Evolutionary conservation across 768 basidiomycete genomes (phyloP).

Genomic region (Chalciporus piperatus): DNA sequence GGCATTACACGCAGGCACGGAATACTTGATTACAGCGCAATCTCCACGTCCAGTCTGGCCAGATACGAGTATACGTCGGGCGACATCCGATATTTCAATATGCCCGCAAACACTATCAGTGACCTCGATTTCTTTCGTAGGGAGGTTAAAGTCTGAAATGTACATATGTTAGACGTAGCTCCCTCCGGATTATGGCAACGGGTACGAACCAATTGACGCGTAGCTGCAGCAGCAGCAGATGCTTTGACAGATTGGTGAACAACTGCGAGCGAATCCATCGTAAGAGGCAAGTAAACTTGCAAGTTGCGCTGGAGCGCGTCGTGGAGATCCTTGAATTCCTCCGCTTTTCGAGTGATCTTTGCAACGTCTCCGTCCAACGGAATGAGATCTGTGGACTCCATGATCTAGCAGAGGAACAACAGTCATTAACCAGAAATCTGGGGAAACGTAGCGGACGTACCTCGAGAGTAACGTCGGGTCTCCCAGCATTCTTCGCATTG

Average conservation of each 20-base stretch:
- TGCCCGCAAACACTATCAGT: constrained; percentile 85
- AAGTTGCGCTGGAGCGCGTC: constrained; percentile 88
- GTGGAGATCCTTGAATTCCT: constrained; percentile 85
- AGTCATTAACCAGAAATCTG: not conserved
- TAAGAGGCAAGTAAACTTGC: constrained; percentile 80
- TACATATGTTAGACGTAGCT: constrained; percentile 27
- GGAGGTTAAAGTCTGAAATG: constrained; percentile 50
- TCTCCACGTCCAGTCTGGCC: constrained; percentile 81
- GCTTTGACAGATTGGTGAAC: constrained; percentile 77
- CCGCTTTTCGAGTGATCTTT: constrained; percentile 80
- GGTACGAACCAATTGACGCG: constrained; percentile 66
- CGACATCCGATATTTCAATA: constrained; percentile 86
- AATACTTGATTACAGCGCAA: constrained; percentile 50
- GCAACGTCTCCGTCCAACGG: constrained; percentile 84
- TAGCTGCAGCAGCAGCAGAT: constrained; percentile 68
- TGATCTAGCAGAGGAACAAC: constrained; percentile 47
- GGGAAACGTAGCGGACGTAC: constrained; percentile 43
- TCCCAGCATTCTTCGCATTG: constrained; percentile 66
- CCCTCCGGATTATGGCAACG: constrained; percentile 7
- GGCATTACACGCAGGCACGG: not conserved
- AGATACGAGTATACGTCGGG: constrained; percentile 89
- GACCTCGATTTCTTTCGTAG: constrained; percentile 80
- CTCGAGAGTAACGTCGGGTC: constrained; percentile 77
- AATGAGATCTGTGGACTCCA: constrained; percentile 84
- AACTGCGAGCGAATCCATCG: constrained; percentile 88